Evolutionary conservation across 83 land plant species (phyloP).

Genomic region (Picea abies): DNA sequence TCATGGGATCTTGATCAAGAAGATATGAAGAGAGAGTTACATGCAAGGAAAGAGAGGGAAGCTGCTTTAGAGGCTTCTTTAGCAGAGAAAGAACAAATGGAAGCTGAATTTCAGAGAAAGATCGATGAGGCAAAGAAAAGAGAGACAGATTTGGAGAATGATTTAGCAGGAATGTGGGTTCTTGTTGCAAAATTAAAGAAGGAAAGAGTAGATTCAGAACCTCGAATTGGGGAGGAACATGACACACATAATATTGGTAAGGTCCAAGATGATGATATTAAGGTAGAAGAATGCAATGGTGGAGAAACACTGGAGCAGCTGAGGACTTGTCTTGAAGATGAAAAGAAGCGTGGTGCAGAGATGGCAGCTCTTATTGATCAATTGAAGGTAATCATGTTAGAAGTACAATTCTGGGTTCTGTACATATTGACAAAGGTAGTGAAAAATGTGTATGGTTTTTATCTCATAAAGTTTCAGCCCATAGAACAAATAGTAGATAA

Average conservation of each 20-base stretch:
- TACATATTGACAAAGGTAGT: background rate
- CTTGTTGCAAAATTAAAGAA: slow-evolving; percentile 63
- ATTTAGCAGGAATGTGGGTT: slow-evolving; percentile 85
- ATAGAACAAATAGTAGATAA: background rate
- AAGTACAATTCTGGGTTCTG: background rate
- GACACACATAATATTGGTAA: slow-evolving; percentile 21
- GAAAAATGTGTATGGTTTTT: background rate
- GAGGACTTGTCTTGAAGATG: slow-evolving; percentile 28
- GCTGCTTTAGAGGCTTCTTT: slow-evolving; percentile 44
- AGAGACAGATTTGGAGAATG: slow-evolving; percentile 69
- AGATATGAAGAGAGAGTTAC: slow-evolving; percentile 52
- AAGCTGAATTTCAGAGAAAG: slow-evolving; percentile 40
- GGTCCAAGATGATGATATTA: slow-evolving; percentile 15
- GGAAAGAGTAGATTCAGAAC: slow-evolving; percentile 21
- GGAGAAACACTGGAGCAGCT: slow-evolving; percentile 25
- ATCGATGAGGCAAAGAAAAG: slow-evolving; percentile 57
- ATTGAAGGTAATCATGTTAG: slow-evolving; percentile 48
- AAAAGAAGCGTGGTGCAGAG: slow-evolving; percentile 45
- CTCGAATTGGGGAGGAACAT: slow-evolving; percentile 8
- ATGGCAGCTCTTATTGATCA: slow-evolving; percentile 40
- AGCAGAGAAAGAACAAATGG: slow-evolving; percentile 44
- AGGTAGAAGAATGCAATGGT: slow-evolving; percentile 15
- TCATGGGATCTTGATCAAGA: slow-evolving; percentile 56
- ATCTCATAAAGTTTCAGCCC: background rate
- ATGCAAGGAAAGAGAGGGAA: slow-evolving; percentile 48